Percentiles rank a stretch among this genome's conserved stretches.
These are phyloP conservation scores for Caryopteris hybrid DNA, from an alignment of 305 asterid genomes.

Conservation along the genomic window DNA sequence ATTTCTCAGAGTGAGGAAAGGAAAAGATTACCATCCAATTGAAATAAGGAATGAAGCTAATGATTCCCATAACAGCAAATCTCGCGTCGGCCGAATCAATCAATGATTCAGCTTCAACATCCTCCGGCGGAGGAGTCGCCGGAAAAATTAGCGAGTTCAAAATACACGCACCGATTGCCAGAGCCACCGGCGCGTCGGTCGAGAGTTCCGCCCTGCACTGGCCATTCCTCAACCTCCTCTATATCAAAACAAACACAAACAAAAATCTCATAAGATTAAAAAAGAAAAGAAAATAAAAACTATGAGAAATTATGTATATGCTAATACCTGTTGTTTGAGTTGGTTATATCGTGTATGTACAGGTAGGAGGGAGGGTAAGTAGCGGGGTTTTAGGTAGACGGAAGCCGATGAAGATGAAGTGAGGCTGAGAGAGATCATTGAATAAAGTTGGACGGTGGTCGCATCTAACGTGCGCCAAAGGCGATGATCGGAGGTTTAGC, in stretches of 20 bases:
- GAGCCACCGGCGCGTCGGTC: constrained; percentile 66
- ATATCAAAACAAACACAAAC: constrained; percentile 15
- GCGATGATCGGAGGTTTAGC: constrained; percentile 23
- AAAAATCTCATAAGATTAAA: background rate
- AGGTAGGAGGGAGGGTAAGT: constrained; percentile 16
- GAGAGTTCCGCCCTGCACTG: constrained; percentile 73
- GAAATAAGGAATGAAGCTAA: constrained; percentile 91
- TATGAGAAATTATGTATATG: too few relatives aligned
- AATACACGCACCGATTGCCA: constrained; percentile 88
- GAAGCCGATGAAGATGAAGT: constrained; percentile 25
- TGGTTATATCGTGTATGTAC: constrained; percentile 30
- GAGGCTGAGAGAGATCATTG: constrained; percentile 33
- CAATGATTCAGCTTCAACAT: constrained; percentile 56
- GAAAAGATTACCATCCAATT: constrained; percentile 75
- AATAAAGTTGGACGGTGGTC: constrained; percentile 12
- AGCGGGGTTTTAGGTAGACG: constrained; percentile 13
- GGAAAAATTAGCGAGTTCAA: constrained; percentile 75
- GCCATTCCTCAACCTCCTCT: constrained; percentile 50
- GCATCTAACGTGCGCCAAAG: too few relatives aligned
- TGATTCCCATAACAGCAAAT: constrained; percentile 94
- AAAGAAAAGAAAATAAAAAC: background rate
- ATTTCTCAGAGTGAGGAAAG: background rate
- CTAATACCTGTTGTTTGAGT: constrained; percentile 31
- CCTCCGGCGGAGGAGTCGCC: constrained; percentile 48
- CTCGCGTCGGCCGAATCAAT: constrained; percentile 85